Evolutionary conservation across 2,329 filamentous ascomycete genomes (phyloP), one percentile per base, ranked within the genome.

Genomic region (Beauveria varroae): DNA sequence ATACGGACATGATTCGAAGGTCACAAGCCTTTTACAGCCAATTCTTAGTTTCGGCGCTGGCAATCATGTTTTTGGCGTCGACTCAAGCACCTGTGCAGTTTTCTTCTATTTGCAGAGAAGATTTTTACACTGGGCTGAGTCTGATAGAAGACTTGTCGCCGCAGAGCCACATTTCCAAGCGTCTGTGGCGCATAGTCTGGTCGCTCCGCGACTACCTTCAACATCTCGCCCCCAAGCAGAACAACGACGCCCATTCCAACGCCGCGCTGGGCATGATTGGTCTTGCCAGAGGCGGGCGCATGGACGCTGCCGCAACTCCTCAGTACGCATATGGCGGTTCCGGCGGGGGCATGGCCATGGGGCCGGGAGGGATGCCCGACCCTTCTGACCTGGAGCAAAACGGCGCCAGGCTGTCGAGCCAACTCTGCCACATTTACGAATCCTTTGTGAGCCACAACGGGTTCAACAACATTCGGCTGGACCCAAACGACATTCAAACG

Each of bases 11-110:
- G 3, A 92, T 93, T 71, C 81, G 84, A 41, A 83, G 80, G 40
- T 83, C 89, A 57, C 89, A 92, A 72, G 84, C 88, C 7, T 89
- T 91, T 70, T 92, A 91, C 75, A 89, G 93, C 71, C 89, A 92
- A 67, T 93, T 93, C 68, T 78, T 93, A 22, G 86, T 88, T 1
- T 89, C 87, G 0, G 86, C 88, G 1, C 84, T 93, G 22, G 87
- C 88, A 0, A 88, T 90, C 3, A 77, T 93, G 14, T 92, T 93
- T 69, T 80, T 93, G 1, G 89, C 89, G 1, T 88, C 88, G 0
- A 88, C 87, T 3, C 89, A 93, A 68, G 87, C 88, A 0, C 89
- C 89, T 0, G 81, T 88, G 0, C 81, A 86, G 28, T 93, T 92
- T 71, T 88, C 85, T 66, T 77, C 81, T 10, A 73, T 79, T 26